Conservation (phyloP, 768 basidiomycete species). For the Mycena chlorophos region DNA sequence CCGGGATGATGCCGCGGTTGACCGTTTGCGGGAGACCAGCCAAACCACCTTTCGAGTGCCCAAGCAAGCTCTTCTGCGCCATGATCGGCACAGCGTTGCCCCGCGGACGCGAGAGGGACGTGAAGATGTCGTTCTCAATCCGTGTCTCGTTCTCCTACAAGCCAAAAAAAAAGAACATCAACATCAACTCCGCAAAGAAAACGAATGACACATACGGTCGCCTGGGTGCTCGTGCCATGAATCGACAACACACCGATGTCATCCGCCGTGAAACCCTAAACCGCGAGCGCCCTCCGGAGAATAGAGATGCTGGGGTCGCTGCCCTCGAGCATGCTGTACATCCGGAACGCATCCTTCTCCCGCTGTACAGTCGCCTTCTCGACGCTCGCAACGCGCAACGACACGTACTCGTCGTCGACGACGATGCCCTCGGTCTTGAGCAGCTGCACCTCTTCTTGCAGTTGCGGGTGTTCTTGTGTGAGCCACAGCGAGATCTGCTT, state of each 20-base stretch:
- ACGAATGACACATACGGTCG: slow-evolving; percentile 53
- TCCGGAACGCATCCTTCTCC: slow-evolving; percentile 89
- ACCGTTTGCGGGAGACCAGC: slow-evolving; percentile 88
- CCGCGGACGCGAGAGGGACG: slow-evolving; percentile 80
- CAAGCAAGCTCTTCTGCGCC: slow-evolving; percentile 96
- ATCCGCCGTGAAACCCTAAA: slow-evolving; percentile 94
- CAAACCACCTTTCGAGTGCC: slow-evolving; percentile 98
- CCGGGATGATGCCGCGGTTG: slow-evolving; percentile 83
- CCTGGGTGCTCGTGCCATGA: slow-evolving; percentile 84
- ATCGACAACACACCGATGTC: slow-evolving; percentile 90
- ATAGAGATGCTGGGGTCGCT: slow-evolving; percentile 84
- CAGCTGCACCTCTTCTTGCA: slow-evolving; percentile 74
- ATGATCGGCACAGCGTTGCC: slow-evolving; percentile 98
- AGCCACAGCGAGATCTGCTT: slow-evolving; percentile 95
- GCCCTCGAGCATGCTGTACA: slow-evolving; percentile 95
- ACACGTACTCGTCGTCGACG: slow-evolving; percentile 67
- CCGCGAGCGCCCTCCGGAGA: slow-evolving; percentile 90
- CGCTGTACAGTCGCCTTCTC: slow-evolving; percentile 89
- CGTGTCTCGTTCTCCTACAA: slow-evolving; percentile 96
- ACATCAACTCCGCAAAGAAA: slow-evolving; percentile 7
- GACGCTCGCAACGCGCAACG: slow-evolving; percentile 76
- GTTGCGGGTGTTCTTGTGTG: slow-evolving; percentile 79
- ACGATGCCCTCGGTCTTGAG: slow-evolving; percentile 53
- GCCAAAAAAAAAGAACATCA: slow-evolving; percentile 17
- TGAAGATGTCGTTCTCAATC: slow-evolving; percentile 95